These are phyloP conservation scores for Gigaspora rosea DNA, from an alignment of 192 early-diverging fungal genomes.

Conservation along the genomic window DNA sequence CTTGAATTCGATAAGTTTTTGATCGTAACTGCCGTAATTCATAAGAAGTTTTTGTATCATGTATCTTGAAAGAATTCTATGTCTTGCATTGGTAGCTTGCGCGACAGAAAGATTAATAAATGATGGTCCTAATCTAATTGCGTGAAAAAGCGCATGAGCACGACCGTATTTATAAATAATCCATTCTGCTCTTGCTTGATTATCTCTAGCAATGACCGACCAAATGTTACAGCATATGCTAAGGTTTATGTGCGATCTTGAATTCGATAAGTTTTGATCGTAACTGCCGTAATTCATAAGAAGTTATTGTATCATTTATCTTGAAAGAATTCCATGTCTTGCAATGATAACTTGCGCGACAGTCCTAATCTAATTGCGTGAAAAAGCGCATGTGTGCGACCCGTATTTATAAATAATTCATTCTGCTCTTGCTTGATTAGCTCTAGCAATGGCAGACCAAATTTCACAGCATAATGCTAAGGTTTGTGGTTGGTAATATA, in stretches of 20 bases:
- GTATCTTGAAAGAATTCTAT: not conserved
- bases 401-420: not conserved
- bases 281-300: not conserved
- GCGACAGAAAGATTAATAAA: not conserved
- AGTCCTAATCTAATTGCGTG: constrained; percentile 19
- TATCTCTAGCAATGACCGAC: not conserved
- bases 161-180: not conserved
- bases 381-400: constrained; percentile 2
- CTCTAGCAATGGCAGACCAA: not conserved
- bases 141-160: constrained; percentile 12
- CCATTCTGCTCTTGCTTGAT: constrained; percentile 11
- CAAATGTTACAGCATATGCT: not conserved
- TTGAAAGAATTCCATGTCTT: not conserved
- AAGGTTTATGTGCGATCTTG: not conserved
- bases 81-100: not conserved
- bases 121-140: constrained; percentile 7
- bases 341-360: not conserved
- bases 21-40: not conserved
- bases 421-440: not conserved
- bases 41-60: constrained; percentile 2
- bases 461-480: not conserved
- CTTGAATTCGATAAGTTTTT: not conserved
- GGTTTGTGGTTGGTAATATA: not conserved
- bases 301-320: constrained; percentile 2
- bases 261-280: not conserved